phyloP scores from a whole-genome alignment of 768 basidiomycete species.

The Collybia nuda region DNA sequence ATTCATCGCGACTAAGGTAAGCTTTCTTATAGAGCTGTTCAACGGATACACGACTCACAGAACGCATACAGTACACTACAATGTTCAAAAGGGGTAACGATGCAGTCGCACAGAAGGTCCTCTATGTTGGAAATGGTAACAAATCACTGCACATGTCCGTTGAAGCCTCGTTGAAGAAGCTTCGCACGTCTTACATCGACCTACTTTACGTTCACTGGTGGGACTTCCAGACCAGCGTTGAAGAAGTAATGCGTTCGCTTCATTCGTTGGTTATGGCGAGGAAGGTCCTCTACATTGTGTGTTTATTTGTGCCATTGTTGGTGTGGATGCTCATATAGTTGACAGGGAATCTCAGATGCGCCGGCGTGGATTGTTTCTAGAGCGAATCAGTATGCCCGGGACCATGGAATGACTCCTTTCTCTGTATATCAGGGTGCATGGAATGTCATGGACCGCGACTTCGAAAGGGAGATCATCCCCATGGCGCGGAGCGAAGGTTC shows the following conservation, averaged over 20 bases:
- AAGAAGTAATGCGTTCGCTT: slow-evolving; percentile 56
- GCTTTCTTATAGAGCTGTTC: slow-evolving; percentile 25
- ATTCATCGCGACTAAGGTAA: slow-evolving; percentile 43
- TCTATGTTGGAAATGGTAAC: slow-evolving; percentile 37
- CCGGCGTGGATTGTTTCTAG: slow-evolving; percentile 7
- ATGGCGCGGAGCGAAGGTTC: slow-evolving; percentile 15
- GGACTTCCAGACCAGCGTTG: slow-evolving; percentile 50
- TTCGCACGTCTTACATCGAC: slow-evolving; percentile 42
- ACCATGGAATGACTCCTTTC: slow-evolving; percentile 10
- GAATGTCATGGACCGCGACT: slow-evolving; percentile 12
- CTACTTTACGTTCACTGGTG: slow-evolving; percentile 47
- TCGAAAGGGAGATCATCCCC: slow-evolving; percentile 14
- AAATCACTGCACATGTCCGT: slow-evolving; percentile 40
- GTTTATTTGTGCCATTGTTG: slow-evolving; percentile 19
- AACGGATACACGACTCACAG: no score
- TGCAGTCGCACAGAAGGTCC: slow-evolving; percentile 10
- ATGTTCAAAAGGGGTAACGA: slow-evolving; percentile 5
- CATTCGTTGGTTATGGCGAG: slow-evolving; percentile 50
- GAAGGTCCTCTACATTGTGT: slow-evolving; percentile 47
- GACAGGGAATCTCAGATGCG: slow-evolving; percentile 7
- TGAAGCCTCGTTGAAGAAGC: slow-evolving; percentile 37
- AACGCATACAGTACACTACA: no score
- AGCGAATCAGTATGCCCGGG: slow-evolving; percentile 9
- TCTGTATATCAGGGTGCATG: slow-evolving; percentile 8
- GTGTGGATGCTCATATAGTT: slow-evolving; percentile 4